These are phyloP conservation scores for Flaveria linearis DNA, from an alignment of 129 eudicot species.

Conservation along the genomic window DNA sequence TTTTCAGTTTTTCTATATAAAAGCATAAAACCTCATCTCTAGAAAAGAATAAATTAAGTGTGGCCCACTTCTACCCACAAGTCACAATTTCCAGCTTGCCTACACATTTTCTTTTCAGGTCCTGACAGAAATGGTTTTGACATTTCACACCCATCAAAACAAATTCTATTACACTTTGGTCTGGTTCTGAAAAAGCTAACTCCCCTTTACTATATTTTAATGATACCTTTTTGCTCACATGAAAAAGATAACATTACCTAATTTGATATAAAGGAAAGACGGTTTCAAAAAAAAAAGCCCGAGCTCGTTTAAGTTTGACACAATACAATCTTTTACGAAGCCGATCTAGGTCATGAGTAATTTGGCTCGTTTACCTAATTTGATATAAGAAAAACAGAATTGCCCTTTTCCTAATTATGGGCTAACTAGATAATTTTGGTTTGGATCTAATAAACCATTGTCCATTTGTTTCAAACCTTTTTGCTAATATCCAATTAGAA, in stretches of 20 bases:
- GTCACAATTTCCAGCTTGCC: conserved; percentile 38
- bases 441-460: neutral
- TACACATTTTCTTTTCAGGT: conserved; percentile 23
- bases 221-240: conserved; percentile 9
- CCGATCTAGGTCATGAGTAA: too few species aligned
- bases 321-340: too few species aligned
- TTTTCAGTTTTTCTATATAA: neutral
- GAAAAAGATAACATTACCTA: conserved; percentile 6
- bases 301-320: too few species aligned
- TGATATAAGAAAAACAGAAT: conserved; percentile 15
- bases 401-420: conserved; percentile 30
- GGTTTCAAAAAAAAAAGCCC: too few species aligned
- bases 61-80: conserved; percentile 25
- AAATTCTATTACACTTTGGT: conserved; percentile 22
- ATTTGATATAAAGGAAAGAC: neutral
- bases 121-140: conserved; percentile 30
- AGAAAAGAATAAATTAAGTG: conserved; percentile 31
- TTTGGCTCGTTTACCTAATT: neutral
- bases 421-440: conserved; percentile 20
- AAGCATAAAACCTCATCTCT: conserved; percentile 30
- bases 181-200: conserved; percentile 14
- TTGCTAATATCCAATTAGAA: conserved; percentile 19
- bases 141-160: conserved; percentile 31
- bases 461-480: conserved; percentile 7
- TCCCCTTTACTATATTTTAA: conserved; percentile 8